Base-by-base conservation (phyloP, 2,329 filamentous ascomycete genomes). In the Hymenoscyphus albidus region DNA sequence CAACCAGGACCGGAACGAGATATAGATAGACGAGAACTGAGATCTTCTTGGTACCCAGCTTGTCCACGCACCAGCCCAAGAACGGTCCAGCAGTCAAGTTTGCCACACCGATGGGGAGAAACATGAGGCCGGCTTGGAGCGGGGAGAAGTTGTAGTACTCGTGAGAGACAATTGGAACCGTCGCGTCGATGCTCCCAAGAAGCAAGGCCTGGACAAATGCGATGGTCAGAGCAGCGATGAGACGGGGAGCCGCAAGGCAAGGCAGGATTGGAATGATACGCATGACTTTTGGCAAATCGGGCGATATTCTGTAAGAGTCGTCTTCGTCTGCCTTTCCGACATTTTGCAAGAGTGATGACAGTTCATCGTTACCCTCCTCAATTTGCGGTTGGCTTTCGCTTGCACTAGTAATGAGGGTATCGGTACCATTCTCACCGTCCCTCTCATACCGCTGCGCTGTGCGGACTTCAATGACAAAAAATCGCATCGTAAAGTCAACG, bases 91-190 rank as follows among this genome's bases (percentile, higher is more conserved):
- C 38, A 13, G 22, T 6, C 10, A 58, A n/a, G 16, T 35, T 27
- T 3, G 58, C 39, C 6, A 39, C 16, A 7, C 44, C 9, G 16
- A 60, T 5, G 38, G 58, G 58, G 39, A 60, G 27, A 18, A 60
- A 60, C 4, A 60, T 22, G 32, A 60, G 58, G 3, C 58, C 58
- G 18, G 58, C 16, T 9, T 48, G 35, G 27, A 60, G 58, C 10
- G 58, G 31, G 44, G 58, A 22, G 39, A 60, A 60, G 31, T 35
- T 14, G 42, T 48, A 60, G 14, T 48, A 22, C 2, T 35, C 10
- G 10, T 42, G 58, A 13, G 58, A 38, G 13, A 48, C 16, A 18
- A 60, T 14, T 10, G 58, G 58, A 22, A 60, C 10, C 3, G 58
- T 60, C 2, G 58, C 58, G 18, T 60, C 58, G 58, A n/a, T 38